Percentiles rank a stretch among this genome's conserved stretches.
phyloP scores from a whole-genome alignment of 176 grass and related monocot genomes.

The Avena atlantica region DNA sequence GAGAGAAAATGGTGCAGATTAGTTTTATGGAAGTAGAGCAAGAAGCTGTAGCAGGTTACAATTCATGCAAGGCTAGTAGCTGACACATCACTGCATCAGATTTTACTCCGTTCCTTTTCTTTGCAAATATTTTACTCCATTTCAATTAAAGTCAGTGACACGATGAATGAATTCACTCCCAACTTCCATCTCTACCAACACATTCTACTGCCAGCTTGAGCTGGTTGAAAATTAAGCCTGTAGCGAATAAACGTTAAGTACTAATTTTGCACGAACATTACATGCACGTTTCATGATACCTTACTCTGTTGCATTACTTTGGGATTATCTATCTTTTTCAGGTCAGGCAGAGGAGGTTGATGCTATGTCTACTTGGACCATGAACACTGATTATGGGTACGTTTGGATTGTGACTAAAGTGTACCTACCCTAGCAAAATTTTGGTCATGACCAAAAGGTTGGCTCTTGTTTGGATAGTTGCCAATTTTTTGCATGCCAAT shows the following conservation, averaged over 20 bases:
- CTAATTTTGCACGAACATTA: background rate
- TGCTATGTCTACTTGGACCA: background rate
- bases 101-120: too few relatives aligned
- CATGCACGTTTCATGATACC: background rate
- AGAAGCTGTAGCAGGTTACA: constrained; percentile 6
- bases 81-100: background rate
- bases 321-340: background rate
- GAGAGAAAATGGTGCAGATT: background rate
- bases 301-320: constrained; percentile 28
- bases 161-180: background rate
- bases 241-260: background rate
- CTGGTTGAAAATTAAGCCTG: background rate
- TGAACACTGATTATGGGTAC: background rate
- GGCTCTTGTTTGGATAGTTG: too few relatives aligned
- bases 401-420: too few relatives aligned
- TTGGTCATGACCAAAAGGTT: too few relatives aligned
- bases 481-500: too few relatives aligned
- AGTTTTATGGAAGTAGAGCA: constrained; percentile 1
- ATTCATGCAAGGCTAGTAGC: constrained; percentile 5
- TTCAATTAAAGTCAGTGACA: constrained; percentile 10
- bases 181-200: background rate
- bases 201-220: constrained; percentile 6
- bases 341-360: background rate
- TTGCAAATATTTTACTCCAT: constrained; percentile 10
- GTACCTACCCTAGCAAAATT: too few relatives aligned